These are phyloP conservation scores for Amanita inopinata DNA, from an alignment of 768 basidiomycete species.

Conservation along the genomic window DNA sequence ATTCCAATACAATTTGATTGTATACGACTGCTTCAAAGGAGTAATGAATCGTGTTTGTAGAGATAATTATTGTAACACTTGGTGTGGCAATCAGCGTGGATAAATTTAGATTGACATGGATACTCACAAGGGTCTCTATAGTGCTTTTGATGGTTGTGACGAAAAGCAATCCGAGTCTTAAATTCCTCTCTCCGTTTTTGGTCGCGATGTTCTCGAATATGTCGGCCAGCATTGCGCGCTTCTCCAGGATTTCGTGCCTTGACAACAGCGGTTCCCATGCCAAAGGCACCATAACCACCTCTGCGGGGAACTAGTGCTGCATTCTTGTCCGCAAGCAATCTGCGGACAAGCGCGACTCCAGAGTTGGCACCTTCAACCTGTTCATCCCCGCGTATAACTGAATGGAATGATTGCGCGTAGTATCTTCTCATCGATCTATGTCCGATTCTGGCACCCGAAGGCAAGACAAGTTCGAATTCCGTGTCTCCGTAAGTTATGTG, in stretches of 20 bases:
- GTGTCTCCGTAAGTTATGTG: slow-evolving; percentile 73
- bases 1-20: slow-evolving; percentile 11
- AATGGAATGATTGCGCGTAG: slow-evolving; percentile 73
- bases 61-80: slow-evolving; percentile 23
- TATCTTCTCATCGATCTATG: slow-evolving; percentile 83
- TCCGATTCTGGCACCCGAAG: slow-evolving; percentile 86
- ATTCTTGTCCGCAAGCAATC: slow-evolving; percentile 73
- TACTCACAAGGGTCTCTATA: slow-evolving; percentile 65
- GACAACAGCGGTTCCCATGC: slow-evolving; percentile 71
- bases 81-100: slow-evolving; percentile 4
- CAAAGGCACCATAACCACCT: slow-evolving; percentile 84
- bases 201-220: slow-evolving; percentile 78
- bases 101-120: background rate
- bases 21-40: too few species aligned
- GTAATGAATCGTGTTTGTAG: too few species aligned
- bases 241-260: slow-evolving; percentile 93
- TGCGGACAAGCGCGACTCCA: slow-evolving; percentile 67
- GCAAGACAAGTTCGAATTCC: slow-evolving; percentile 80
- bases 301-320: slow-evolving; percentile 74
- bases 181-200: slow-evolving; percentile 71
- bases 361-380: slow-evolving; percentile 50
- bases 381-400: slow-evolving; percentile 22
- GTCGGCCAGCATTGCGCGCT: slow-evolving; percentile 83
- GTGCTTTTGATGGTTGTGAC: slow-evolving; percentile 83
- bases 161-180: slow-evolving; percentile 74